A percentile compares a stretch with the other conserved stretches of the same genome.
Conservation (phyloP, 495 filamentous ascomycete species). For the Penicillium cosmopolitanum region DNA sequence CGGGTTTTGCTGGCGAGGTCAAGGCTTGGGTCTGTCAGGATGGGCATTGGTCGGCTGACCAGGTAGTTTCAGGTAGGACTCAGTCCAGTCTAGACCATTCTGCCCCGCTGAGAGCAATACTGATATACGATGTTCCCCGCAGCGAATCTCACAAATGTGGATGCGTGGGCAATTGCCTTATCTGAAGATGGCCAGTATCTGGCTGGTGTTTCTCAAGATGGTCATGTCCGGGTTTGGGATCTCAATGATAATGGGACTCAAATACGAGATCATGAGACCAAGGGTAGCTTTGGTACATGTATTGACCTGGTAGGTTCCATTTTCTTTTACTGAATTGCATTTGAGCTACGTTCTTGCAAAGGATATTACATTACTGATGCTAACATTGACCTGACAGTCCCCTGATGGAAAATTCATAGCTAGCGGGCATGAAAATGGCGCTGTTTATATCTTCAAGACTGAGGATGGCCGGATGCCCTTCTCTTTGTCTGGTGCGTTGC, state of each 20-base stretch:
- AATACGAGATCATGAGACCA: conserved; percentile 85
- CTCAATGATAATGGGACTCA: conserved; percentile 53
- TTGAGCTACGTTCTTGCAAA: too few relatives aligned
- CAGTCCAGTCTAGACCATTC: too few relatives aligned
- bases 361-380: neutral
- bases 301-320: conserved; percentile 70
- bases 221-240: conserved; percentile 89
- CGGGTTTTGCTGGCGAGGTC: conserved; percentile 85
- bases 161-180: conserved; percentile 85
- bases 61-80: conserved; percentile 45
- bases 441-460: conserved; percentile 94
- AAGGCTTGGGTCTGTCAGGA: conserved; percentile 73
- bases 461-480: conserved; percentile 83
- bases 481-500: conserved; percentile 68
- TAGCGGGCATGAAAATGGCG: conserved; percentile 89
- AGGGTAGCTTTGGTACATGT: conserved; percentile 84
- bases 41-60: conserved; percentile 56
- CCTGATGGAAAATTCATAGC: conserved; percentile 83
- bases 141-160: conserved; percentile 39
- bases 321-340: neutral
- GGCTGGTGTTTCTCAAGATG: conserved; percentile 79
- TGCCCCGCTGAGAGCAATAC: neutral
- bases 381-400: conserved; percentile 47
- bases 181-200: conserved; percentile 81
- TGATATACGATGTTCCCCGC: neutral